phyloP scores from a whole-genome alignment of 139 green algal genomes.

The Monoraphidium neglectum region DNA sequence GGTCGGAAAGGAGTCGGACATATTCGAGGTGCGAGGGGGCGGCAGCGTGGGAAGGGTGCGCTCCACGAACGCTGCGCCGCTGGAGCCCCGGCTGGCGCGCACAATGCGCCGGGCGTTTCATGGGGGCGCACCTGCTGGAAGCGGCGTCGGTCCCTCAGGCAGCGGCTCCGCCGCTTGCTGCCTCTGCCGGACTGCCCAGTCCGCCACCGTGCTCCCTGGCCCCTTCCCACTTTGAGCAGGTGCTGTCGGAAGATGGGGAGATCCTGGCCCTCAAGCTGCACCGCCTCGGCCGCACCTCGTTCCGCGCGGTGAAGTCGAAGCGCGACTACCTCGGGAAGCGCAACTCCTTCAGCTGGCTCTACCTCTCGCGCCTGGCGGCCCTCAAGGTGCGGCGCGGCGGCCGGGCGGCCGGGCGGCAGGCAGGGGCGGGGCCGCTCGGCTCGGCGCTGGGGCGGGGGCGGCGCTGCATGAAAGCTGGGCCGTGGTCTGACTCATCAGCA shows the following conservation, averaged over 20 bases:
- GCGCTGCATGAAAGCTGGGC: no score
- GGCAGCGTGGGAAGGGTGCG: neutral
- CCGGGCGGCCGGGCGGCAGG: no score
- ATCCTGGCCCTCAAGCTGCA: conserved; percentile 95
- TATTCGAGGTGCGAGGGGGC: conserved; percentile 76
- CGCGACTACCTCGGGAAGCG: conserved; percentile 91
- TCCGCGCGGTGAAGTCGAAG: conserved; percentile 96
- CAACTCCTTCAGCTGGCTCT: conserved; percentile 90
- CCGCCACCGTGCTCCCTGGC: neutral
- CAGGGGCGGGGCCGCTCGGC: no score
- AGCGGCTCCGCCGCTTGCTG: no score
- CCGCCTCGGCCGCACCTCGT: conserved; percentile 95
- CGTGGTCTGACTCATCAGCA: no score
- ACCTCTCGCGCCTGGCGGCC: conserved; percentile 91
- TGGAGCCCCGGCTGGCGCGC: no score
- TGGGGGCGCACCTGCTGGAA: no score
- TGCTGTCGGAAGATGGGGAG: conserved; percentile 77
- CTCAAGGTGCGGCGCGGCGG: conserved; percentile 58
- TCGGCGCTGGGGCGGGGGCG: no score
- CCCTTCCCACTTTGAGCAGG: conserved; percentile 29
- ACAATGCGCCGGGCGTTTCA: no score
- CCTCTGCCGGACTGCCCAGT: neutral
- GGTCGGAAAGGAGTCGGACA: conserved; percentile 97
- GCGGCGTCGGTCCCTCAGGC: no score
- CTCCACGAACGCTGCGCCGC: no score